Conservation (phyloP, 2,329 filamentous ascomycete genomes). For the Curvularia spicifera region DNA sequence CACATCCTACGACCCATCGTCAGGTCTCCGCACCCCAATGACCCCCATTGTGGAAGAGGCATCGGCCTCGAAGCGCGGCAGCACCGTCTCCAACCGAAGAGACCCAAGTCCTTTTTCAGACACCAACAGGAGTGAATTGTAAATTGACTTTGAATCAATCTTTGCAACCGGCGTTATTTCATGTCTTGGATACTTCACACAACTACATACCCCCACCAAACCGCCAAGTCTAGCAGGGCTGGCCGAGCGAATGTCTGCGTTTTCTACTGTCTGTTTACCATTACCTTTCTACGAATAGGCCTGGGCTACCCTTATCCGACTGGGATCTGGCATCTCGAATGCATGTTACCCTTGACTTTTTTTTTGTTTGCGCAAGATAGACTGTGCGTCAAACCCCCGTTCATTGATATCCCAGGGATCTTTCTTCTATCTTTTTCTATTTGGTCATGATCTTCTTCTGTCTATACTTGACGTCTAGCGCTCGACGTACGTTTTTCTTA, state of each 20-base stretch:
- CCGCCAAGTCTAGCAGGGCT: slow-evolving; percentile 1
- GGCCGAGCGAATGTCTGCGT: slow-evolving; percentile 1
- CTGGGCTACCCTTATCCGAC: not conserved
- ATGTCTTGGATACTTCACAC: too few species aligned
- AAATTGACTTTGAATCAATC: not conserved
- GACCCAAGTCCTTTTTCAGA: slow-evolving; percentile 47
- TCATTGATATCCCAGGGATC: slow-evolving; percentile 13
- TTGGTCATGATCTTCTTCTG: not conserved
- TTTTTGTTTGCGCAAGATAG: not conserved
- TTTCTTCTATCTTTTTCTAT: not conserved
- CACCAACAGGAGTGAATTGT: slow-evolving; percentile 40
- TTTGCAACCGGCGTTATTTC: not conserved
- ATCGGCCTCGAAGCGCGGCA: slow-evolving; percentile 48
- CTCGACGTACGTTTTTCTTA: slow-evolving; percentile 8
- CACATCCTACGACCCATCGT: slow-evolving; percentile 39
- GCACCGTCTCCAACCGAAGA: slow-evolving; percentile 34
- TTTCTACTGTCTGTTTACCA: not conserved
- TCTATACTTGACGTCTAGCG: slow-evolving; percentile 10
- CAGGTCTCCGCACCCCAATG: slow-evolving; percentile 43
- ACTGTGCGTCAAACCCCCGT: not conserved
- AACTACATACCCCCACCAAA: not conserved
- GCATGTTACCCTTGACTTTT: slow-evolving; percentile 4
- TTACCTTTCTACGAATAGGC: slow-evolving; percentile 8
- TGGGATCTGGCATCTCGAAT: slow-evolving; percentile 20
- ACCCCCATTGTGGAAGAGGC: slow-evolving; percentile 57